These are phyloP conservation scores for Fusarium cicatricum DNA, from an alignment of 2,329 filamentous ascomycete species.

Conservation along the genomic window DNA sequence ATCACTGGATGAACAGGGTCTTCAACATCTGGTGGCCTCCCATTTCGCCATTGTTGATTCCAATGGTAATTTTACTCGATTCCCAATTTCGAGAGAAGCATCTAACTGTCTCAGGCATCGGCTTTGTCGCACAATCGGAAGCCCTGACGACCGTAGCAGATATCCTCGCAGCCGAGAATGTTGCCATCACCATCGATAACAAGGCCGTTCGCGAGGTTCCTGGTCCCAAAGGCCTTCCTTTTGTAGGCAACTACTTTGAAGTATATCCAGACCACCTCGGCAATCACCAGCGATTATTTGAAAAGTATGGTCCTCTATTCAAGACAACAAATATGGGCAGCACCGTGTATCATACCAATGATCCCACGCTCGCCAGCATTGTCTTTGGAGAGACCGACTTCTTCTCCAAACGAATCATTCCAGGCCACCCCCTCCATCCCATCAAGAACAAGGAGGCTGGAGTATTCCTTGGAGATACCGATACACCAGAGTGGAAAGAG, in stretches of 20 bases:
- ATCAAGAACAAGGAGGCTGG: slow-evolving; percentile 54
- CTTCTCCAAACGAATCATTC: slow-evolving; percentile 62
- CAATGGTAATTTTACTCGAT: slow-evolving; percentile 42
- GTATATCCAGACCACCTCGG: slow-evolving; percentile 66
- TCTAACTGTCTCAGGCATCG: slow-evolving; percentile 45
- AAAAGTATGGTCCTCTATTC: slow-evolving; percentile 60
- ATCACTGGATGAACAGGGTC: slow-evolving; percentile 47
- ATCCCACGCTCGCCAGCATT: slow-evolving; percentile 55
- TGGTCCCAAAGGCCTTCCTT: slow-evolving; percentile 57
- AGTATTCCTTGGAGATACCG: slow-evolving; percentile 60
- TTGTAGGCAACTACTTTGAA: slow-evolving; percentile 63
- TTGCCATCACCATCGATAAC: slow-evolving; percentile 59
- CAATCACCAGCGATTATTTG: slow-evolving; percentile 63
- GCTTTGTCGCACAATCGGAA: slow-evolving; percentile 46
- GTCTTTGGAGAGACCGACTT: slow-evolving; percentile 59
- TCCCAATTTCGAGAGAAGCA: too few species aligned
- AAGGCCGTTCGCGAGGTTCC: slow-evolving; percentile 58
- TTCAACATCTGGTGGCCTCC: slow-evolving; percentile 51
- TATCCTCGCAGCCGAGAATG: slow-evolving; percentile 44
- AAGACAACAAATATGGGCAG: slow-evolving; percentile 61
- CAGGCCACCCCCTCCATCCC: slow-evolving; percentile 56
- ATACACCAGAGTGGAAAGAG: slow-evolving; percentile 57
- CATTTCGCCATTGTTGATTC: slow-evolving; percentile 55
- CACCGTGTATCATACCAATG: slow-evolving; percentile 59
- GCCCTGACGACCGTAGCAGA: slow-evolving; percentile 47